Evolutionary conservation across 2,329 filamentous ascomycete species (phyloP).

Genomic region (Verticillium tricorpus): DNA sequence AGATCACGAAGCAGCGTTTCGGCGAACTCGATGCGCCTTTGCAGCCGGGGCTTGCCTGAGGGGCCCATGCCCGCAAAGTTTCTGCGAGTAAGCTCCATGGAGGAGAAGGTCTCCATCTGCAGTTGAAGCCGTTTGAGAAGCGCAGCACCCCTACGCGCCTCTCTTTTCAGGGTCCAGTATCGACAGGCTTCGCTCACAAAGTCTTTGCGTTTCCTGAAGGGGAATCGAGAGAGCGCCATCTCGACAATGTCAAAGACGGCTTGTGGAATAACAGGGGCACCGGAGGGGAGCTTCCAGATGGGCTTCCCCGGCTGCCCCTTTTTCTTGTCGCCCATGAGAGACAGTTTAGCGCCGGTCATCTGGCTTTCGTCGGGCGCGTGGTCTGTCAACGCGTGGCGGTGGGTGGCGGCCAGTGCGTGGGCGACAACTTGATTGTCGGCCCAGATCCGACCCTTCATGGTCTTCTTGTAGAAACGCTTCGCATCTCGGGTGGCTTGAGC

Average conservation of each 20-base stretch:
- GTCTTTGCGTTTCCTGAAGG: constrained; percentile 77
- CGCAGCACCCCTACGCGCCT: constrained; percentile 85
- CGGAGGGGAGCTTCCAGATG: constrained; percentile 89
- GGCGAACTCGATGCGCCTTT: constrained; percentile 84
- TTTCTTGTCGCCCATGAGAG: constrained; percentile 70
- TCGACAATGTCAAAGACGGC: constrained; percentile 85
- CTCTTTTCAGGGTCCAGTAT: constrained; percentile 96
- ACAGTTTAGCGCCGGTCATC: constrained; percentile 77
- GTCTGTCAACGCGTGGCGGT: constrained; percentile 58
- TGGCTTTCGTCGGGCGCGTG: constrained; percentile 78
- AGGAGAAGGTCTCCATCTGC: constrained; percentile 94
- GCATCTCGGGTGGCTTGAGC: constrained; percentile 75
- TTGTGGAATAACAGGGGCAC: constrained; percentile 89
- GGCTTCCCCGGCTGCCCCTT: constrained; percentile 64
- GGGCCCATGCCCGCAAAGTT: constrained; percentile 96
- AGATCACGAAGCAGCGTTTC: constrained; percentile 72
- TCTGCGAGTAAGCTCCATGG: constrained; percentile 91
- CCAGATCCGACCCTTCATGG: constrained; percentile 88
- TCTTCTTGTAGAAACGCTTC: constrained; percentile 82
- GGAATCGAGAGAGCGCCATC: constrained; percentile 75
- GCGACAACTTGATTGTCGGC: constrained; percentile 84
- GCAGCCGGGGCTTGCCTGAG: constrained; percentile 70
- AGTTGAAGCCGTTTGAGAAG: constrained; percentile 89
- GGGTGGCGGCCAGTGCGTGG: constrained; percentile 70
- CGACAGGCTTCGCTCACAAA: constrained; percentile 90